These are phyloP conservation scores for Cichorium intybus DNA, from an alignment of 140 eudicot genomes.

Conservation along the genomic window DNA sequence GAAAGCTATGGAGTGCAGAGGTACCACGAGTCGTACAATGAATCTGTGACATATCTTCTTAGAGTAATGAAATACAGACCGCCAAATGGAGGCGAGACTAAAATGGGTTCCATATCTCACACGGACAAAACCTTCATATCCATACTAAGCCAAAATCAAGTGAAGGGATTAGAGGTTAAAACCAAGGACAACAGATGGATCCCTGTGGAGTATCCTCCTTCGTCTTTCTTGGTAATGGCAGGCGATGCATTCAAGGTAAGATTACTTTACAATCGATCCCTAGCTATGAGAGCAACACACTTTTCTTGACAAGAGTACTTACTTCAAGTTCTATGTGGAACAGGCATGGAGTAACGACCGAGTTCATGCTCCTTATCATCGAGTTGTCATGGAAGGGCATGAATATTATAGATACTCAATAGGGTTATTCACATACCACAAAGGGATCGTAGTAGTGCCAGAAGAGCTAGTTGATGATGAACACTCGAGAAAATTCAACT, in stretches of 20 bases:
- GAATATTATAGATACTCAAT: slow-evolving; percentile 41
- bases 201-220: slow-evolving; percentile 36
- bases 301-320: background rate
- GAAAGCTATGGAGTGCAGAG: slow-evolving; percentile 54
- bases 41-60: slow-evolving; percentile 44
- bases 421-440: slow-evolving; percentile 44
- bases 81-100: slow-evolving; percentile 29
- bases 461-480: slow-evolving; percentile 51
- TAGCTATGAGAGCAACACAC: background rate
- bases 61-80: slow-evolving; percentile 42
- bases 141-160: slow-evolving; percentile 47
- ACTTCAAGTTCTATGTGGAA: background rate
- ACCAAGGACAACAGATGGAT: slow-evolving; percentile 44
- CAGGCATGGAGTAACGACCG: slow-evolving; percentile 62
- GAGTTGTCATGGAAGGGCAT: slow-evolving; percentile 44
- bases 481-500: slow-evolving; percentile 39
- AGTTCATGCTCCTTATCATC: slow-evolving; percentile 41
- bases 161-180: slow-evolving; percentile 45
- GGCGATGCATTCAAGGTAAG: slow-evolving; percentile 57
- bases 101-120: slow-evolving; percentile 36
- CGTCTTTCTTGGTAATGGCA: slow-evolving; percentile 49
- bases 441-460: slow-evolving; percentile 38
- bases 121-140: slow-evolving; percentile 52
- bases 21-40: slow-evolving; percentile 35
- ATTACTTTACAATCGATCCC: background rate